phyloP scores from a whole-genome alignment of 2,329 filamentous ascomycete genomes.

The Arthrobotrys conoides region DNA sequence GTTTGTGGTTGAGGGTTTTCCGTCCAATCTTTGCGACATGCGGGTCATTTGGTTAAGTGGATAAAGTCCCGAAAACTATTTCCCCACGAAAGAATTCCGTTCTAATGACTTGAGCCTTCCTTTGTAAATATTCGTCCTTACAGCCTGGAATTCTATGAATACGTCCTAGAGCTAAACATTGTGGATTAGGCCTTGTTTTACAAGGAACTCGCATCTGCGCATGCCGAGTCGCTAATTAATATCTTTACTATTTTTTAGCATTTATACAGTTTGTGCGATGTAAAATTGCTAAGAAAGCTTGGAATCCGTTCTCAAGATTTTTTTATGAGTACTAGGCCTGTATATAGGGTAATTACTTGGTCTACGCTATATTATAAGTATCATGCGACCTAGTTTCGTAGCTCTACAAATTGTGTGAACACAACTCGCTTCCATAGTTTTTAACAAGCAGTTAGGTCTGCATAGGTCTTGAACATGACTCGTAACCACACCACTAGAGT shows the following conservation, averaged over 20 bases:
- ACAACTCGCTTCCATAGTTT: no score
- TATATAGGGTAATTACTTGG: no score
- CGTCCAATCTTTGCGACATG: slow-evolving; percentile 3
- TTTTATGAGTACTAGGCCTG: no score
- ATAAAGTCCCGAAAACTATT: slow-evolving; percentile 24
- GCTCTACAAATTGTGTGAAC: no score
- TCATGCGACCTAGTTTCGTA: no score
- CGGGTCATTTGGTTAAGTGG: slow-evolving; percentile 43
- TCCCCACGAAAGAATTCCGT: slow-evolving; percentile 10
- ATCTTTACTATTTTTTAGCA: not conserved
- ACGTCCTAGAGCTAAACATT: not conserved
- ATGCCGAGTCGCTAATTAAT: slow-evolving; percentile 1
- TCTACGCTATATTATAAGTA: no score
- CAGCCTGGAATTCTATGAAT: not conserved
- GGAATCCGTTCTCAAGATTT: not conserved
- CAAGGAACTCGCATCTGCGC: not conserved
- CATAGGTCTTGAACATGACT: slow-evolving; percentile 8
- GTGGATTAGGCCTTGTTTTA: no score
- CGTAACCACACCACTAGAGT: not conserved
- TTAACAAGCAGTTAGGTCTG: no score
- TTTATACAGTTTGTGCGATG: not conserved
- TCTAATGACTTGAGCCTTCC: no score
- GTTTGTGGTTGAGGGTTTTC: slow-evolving; percentile 26
- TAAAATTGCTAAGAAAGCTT: not conserved
- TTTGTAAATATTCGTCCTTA: not conserved